These are phyloP conservation scores for Chimonanthus salicifolius DNA, from an alignment of 164 flowering plant species.

Conservation along the genomic window DNA sequence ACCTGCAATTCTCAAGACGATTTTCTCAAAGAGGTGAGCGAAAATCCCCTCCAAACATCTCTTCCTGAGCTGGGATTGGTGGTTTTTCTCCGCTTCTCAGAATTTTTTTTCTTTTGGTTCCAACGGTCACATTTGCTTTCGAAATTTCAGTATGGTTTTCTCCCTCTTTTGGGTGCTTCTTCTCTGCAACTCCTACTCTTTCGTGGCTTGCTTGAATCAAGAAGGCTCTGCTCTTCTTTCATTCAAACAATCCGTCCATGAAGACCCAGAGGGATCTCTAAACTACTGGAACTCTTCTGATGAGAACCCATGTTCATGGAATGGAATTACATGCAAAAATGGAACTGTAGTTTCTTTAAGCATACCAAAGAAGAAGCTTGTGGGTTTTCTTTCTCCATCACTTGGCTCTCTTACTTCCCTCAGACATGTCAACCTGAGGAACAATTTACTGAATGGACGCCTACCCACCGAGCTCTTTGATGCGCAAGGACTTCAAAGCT, in stretches of 20 bases:
- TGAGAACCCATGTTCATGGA: constrained; percentile 83
- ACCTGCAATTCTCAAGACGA: background rate
- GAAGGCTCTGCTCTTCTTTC: constrained; percentile 67
- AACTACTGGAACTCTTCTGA: constrained; percentile 79
- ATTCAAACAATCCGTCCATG: constrained; percentile 44
- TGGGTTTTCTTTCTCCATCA: constrained; percentile 55
- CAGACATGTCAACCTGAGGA: constrained; percentile 82
- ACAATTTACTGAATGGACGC: constrained; percentile 54
- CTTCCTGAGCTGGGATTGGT: background rate
- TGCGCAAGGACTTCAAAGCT: constrained; percentile 63
- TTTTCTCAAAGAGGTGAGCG: background rate
- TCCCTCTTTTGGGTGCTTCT: constrained; percentile 30
- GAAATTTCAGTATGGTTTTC: constrained; percentile 22
- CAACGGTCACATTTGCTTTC: constrained; percentile 17
- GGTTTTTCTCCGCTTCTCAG: background rate
- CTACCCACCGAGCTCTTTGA: constrained; percentile 59
- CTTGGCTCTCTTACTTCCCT: constrained; percentile 67
- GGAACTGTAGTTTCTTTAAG: constrained; percentile 59
- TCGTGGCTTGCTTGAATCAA: constrained; percentile 47
- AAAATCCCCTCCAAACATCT: background rate
- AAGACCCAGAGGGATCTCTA: constrained; percentile 64
- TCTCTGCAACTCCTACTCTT: constrained; percentile 25
- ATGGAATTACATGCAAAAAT: constrained; percentile 77
- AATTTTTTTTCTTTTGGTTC: background rate
- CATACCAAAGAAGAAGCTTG: constrained; percentile 72